Evolutionary conservation across 441 rosid genomes (phyloP).

Genomic region (Flueggea neowawraea): DNA sequence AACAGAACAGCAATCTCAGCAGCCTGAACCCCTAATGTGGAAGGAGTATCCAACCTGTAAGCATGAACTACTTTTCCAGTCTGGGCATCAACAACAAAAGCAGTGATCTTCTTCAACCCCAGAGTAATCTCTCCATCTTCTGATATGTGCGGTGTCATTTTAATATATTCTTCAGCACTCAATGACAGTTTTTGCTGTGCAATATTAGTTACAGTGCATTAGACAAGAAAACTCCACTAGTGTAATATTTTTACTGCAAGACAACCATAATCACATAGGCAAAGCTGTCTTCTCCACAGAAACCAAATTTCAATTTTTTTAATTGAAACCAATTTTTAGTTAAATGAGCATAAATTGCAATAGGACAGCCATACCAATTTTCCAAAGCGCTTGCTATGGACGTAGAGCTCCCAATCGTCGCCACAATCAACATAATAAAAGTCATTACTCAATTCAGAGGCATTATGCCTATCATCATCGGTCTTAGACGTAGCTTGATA

Average conservation of each 20-base stretch:
- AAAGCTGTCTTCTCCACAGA: neutral
- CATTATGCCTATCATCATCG: constrained; percentile 35
- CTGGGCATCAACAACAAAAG: constrained; percentile 61
- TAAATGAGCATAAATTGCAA: neutral
- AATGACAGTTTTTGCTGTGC: constrained; percentile 42
- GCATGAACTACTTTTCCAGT: constrained; percentile 61
- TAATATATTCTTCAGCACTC: constrained; percentile 58
- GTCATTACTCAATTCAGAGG: constrained; percentile 41
- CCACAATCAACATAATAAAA: constrained; percentile 70
- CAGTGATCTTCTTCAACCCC: constrained; percentile 64
- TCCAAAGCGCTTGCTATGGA: constrained; percentile 42
- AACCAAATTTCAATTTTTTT: neutral
- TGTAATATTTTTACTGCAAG: too few species aligned
- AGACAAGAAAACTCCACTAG: neutral
- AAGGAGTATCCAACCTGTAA: constrained; percentile 41
- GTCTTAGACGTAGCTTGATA: constrained; percentile 49
- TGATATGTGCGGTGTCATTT: constrained; percentile 44
- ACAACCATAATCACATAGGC: too few species aligned
- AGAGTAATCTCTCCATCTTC: constrained; percentile 65
- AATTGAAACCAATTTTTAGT: too few species aligned
- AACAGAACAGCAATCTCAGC: constrained; percentile 34
- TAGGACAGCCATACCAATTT: constrained; percentile 41
- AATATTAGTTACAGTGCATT: neutral
- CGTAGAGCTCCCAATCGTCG: constrained; percentile 71
- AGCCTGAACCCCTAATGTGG: constrained; percentile 19